Conservation (phyloP, 352 stramenopile genomes). For the Phytophthora litchii region DNA sequence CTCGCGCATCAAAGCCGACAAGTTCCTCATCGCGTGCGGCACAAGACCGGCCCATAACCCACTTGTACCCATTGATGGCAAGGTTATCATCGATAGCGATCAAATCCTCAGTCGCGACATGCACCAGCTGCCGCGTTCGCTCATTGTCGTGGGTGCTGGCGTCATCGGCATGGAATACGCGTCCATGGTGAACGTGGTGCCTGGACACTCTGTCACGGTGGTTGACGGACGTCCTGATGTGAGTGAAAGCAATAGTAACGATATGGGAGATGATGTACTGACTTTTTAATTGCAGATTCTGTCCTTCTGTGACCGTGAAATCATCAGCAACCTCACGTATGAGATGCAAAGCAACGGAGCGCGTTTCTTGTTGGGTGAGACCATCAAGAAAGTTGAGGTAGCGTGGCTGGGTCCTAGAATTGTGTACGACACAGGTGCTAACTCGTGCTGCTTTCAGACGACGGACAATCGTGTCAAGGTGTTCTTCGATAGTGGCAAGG, state of each 20-base stretch:
- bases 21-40: constrained; percentile 87
- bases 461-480: constrained; percentile 66
- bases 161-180: constrained; percentile 93
- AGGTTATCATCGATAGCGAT: constrained; percentile 83
- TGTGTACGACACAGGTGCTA: background rate
- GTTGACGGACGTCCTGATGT: constrained; percentile 81
- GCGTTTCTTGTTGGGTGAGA: constrained; percentile 86
- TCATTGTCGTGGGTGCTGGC: constrained; percentile 84
- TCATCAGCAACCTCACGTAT: constrained; percentile 88
- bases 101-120: constrained; percentile 80
- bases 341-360: constrained; percentile 90
- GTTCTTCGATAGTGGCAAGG: constrained; percentile 79
- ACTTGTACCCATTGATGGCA: constrained; percentile 84
- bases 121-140: constrained; percentile 66
- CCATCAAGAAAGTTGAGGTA: constrained; percentile 74
- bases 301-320: constrained; percentile 86
- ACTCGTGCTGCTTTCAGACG: constrained; percentile 39
- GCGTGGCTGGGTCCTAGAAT: background rate
- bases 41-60: constrained; percentile 81
- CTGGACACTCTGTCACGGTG: constrained; percentile 86
- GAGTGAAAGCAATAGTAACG: constrained; percentile 11
- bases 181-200: constrained; percentile 90
- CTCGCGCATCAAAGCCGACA: constrained; percentile 64
- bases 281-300: constrained; percentile 53
- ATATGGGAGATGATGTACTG: background rate